Base-by-base conservation (phyloP, 192 early-diverging fungal species). In the Chytriomyces confervae region DNA sequence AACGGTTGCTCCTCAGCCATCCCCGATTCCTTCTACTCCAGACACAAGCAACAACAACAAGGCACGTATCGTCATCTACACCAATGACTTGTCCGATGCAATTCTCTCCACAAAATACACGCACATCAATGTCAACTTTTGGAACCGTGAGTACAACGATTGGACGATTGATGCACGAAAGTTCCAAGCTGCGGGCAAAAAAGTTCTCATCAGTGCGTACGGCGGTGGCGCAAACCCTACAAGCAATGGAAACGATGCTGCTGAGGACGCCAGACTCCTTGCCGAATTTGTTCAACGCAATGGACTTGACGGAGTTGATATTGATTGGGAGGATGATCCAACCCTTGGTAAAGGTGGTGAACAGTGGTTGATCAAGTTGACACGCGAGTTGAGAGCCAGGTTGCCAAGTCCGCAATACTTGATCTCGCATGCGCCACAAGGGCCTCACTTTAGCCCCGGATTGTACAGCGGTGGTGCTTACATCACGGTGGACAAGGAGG, bases 371-470 rank as follows among this genome's bases (percentile, higher is more conserved):
- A 72, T 61, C 5, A 60, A 48, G 24, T 60, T 72, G 9, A 72
- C 70, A 43, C 24, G n/a, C 9, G n/a, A 60, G 50, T 60, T 72
- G 51, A 51, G 70, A 27, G 27, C 50, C 16, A 10, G 10, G 6
- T 44, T 72, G 51, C 70, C 70, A 8, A 18, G 50, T 61, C 51
- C 51, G 27, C 50, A 43, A 43, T 72, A 72, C 53, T 18, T 72
- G 9, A 72, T 72, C 57, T 60, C 70, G 27, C 70, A 72, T 60
- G 70, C 70, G 51, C 70, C 70, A 18, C 70, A 72, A 60, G 70
- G 24, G 2, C 70, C 70, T 23, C 57, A 72, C 29, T 72, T 72
- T 43, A 36, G 23, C 16, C 50, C 70, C 3, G 57, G 51, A 24
- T 27, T 60, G 18, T 72, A 72, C 36, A 18, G 24, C 2, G 36